Base-by-base conservation (phyloP, 169 alveolate species). In the Eimeria falciformis region DNA sequence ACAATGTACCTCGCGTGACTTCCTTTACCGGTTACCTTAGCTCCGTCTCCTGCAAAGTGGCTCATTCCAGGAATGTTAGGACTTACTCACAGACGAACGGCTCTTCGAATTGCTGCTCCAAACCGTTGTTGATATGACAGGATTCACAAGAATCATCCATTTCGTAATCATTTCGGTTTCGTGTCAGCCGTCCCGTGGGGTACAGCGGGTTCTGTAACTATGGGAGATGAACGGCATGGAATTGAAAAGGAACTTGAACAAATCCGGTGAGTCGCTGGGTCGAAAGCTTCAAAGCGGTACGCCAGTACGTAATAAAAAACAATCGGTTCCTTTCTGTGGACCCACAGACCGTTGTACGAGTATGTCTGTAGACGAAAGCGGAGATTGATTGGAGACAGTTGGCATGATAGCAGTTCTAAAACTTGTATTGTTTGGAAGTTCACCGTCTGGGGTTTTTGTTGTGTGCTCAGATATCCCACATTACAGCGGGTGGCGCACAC, bases 401-500 rank as follows among this genome's bases (percentile, higher is more conserved):
- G n/a, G n/a, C n/a, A 65, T 66, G 65, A 43, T 17, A 65, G 66
- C 17, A 25, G 29, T 27, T 40, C 1, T 23, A 56, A 43, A 83
- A 7, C 47, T 2, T 65, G 66, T 3, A 25, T 66, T 45, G 2
- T 43, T 47, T 29, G 45, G 45, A 45, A 47, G 87, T 40, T 71
- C n/a, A n/a, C 21, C n/a, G 62, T 18, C 18, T 21, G 21, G n/a
- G 62, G 21, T n/a, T 11, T 77, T 25, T 23, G 27, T 27, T 18
- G 37, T 91, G 3, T 53, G 21, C 33, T 68, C 81, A 93, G 95
- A 3, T 93, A 93, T 50, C 95, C 95, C 21, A 93, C 95, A 40
- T 81, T 93, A 37, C 95, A 90, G 71, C 94, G 95, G 11, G 94
- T 93, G 29, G 95, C 95, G 45, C 95, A 93, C 83, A 65, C 91